Evolutionary conservation across 2,329 filamentous ascomycete genomes (phyloP), one percentile per base, ranked within the genome.

Genomic region (Catunica adiposa): DNA sequence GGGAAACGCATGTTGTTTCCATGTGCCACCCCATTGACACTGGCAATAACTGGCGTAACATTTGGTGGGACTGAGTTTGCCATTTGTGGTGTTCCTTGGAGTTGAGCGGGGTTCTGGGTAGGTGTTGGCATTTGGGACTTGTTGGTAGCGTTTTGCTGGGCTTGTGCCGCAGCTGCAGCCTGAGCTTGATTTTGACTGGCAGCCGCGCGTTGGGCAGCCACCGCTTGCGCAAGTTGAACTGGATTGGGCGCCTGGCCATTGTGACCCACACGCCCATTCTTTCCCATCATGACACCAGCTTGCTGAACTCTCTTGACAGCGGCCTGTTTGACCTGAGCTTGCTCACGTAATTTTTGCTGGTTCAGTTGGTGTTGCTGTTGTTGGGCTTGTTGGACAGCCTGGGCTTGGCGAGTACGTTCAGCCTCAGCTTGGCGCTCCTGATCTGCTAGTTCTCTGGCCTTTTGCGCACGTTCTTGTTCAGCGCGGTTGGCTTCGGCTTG

Each of bases 391-490:
- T 34, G 29, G 29, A 11, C 11, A 11, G 11, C 66, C 42, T 63
- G 59, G 7, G 54, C 40, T 9, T 5, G 15, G 25, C 47, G 47
- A 25, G 54, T 58, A n/a, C 50, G 53, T 22, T 57, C 63, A 6
- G 66, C 60, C 7, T 63, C 64, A 3, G 63, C 64, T 25, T 48
- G 40, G 69, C 67, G 26, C 69, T 68, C 55, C 67, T 67, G 51
- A 34, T 54, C 53, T 8, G 40, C 53, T n/a, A 34, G 40, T 34
- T 65, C 62, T 56, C 70, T 69, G 59, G 74, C 72, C 56, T 71
- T 63, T 62, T 72, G 63, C 34, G 64, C 65, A 70, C 77, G 64
- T 60, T 69, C 68, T 57, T 63, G 70, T 60, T 82, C 72, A 9
- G 67, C 66, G 34, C 73, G 68, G 56, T 71, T 66, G 54, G 71